Base-by-base conservation (phyloP, 2,329 filamentous ascomycete species). In the Epicoccum sorghinum region DNA sequence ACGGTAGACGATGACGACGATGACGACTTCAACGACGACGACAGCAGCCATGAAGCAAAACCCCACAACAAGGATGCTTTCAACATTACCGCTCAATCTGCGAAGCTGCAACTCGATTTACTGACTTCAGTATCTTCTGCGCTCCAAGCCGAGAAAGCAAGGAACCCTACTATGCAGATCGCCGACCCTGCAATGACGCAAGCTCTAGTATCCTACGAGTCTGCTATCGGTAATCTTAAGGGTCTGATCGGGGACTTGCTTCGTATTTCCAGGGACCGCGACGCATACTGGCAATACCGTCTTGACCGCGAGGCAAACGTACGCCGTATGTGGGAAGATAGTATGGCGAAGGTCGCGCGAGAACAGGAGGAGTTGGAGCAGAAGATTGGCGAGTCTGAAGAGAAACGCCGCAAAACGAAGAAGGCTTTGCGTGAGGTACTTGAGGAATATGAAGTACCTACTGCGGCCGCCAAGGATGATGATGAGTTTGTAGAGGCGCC, bases 321-420 rank as follows among this genome's bases (percentile, higher is more conserved):
- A 77, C 87, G 95, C 33, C 88, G 90, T 55, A 90, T 99, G 86
- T 99, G 95, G 95, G 95, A 99, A 76, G 95, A 99, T 68, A 98
- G 93, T 76, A 73, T 99, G 95, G 92, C 95, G 8, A 88, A 93
- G 66, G 89, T 99, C n/a, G 95, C 93, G 14, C 87, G 86, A 51
- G 95, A 99, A 73, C 95, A 99, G 66, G 95, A 98, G 75, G 85
- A 92, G 46, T 83, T 99, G 1, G 91, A 98, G 71, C 90, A 86
- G 32, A 89, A 88, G 53, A 90, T 97, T 57, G 91, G 90, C 39
- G 90, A 96, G 75, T 90, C 92, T 1, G 93, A 98, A 73, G 85
- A 89, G 70, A 98, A 96, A 80, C 86, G 92, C 52, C 93, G 90
- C 72, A 84, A 90, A 59, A 95, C 95, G 3, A 98, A 96, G 80